Percentiles rank a stretch among this genome's conserved stretches.
Conservation (phyloP, 148 eudicot genomes). For the Euryodendron excelsum region DNA sequence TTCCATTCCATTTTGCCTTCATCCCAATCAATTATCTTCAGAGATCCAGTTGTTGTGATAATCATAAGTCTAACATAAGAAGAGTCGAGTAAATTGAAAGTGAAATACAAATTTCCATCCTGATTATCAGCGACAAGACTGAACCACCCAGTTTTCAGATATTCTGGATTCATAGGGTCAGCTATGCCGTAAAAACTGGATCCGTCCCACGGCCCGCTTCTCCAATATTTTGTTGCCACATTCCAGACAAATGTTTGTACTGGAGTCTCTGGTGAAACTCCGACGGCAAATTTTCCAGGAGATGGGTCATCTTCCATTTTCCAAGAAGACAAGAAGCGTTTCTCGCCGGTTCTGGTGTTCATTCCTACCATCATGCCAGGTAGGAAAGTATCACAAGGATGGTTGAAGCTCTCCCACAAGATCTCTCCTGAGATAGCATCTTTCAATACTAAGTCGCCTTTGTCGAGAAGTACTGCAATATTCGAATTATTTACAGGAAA, state of each 20-base stretch:
- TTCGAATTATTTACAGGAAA: background rate
- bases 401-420: slow-evolving; percentile 12
- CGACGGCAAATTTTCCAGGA: background rate
- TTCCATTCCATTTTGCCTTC: background rate
- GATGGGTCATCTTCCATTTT: background rate
- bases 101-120: background rate
- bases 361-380: slow-evolving; percentile 9
- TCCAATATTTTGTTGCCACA: background rate
- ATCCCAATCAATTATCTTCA: background rate
- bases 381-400: slow-evolving; percentile 3
- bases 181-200: background rate
- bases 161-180: too few relatives aligned
- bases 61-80: background rate
- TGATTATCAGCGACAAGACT: background rate
- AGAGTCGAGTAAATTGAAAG: background rate
- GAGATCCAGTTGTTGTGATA: background rate
- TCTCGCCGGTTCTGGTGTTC: background rate
- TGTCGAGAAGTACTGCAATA: slow-evolving; percentile 5
- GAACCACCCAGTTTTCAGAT: background rate
- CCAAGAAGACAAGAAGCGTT: background rate
- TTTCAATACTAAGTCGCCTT: background rate
- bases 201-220: slow-evolving; percentile 8
- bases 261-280: background rate
- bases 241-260: background rate
- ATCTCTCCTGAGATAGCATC: background rate